A percentile compares a stretch with the other conserved stretches of the same genome.
Conservation (phyloP, 78 protist genomes). For the Acrasis kona region DNA sequence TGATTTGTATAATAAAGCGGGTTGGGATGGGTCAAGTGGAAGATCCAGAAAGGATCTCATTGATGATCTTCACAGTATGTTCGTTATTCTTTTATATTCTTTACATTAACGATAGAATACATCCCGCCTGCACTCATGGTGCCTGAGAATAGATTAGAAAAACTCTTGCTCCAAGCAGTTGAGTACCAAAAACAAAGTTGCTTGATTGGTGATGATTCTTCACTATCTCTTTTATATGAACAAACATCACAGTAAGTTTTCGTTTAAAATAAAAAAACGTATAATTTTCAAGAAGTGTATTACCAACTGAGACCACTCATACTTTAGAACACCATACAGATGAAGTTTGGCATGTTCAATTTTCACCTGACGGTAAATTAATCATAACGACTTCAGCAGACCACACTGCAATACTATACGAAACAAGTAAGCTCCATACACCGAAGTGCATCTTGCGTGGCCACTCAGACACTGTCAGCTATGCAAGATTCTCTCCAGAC, state of each 20-base stretch:
- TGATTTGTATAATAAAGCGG: not conserved
- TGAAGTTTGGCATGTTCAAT: not conserved
- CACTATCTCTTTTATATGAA: not conserved
- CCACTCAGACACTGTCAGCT: not conserved
- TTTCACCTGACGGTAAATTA: not conserved
- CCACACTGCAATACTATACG: not conserved
- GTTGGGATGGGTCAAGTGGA: not conserved
- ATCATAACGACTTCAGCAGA: not conserved
- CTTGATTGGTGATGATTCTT: no score
- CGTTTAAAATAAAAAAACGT: no score
- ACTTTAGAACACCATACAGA: not conserved
- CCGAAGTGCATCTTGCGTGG: not conserved
- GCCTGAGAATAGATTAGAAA: not conserved
- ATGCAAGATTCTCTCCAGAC: not conserved
- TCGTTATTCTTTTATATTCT: no score
- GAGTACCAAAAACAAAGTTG: no score
- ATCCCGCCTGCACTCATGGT: not conserved
- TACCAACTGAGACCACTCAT: not conserved
- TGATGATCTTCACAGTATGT: no score
- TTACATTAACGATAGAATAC: no score
- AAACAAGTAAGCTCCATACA: not conserved
- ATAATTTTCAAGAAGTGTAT: no score
- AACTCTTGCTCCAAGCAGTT: not conserved
- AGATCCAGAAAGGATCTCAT: not conserved
- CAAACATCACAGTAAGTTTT: not conserved